phyloP scores from a whole-genome alignment of 805 yeast species.

The Spathaspora sp. region DNA sequence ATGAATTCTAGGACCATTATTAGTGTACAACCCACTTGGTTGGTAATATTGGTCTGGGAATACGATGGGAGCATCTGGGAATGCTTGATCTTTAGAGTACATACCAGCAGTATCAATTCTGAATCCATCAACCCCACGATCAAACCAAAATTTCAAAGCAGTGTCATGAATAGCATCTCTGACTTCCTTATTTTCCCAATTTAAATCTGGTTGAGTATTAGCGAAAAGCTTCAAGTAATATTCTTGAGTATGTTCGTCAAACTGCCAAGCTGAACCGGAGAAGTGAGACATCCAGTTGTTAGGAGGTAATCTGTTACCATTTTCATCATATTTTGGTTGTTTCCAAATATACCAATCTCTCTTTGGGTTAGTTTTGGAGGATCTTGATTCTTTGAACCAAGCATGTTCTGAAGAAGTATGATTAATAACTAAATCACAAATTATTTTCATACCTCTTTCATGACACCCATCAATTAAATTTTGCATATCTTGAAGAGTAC shows the following conservation, averaged over 20 bases:
- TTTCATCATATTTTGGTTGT: constrained; percentile 41
- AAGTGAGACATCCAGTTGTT: constrained; percentile 55
- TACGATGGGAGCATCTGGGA: constrained; percentile 47
- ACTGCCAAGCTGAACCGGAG: constrained; percentile 55
- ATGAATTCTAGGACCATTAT: constrained; percentile 54
- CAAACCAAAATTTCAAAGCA: constrained; percentile 52
- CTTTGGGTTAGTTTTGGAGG: constrained; percentile 49
- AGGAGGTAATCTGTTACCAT: constrained; percentile 51
- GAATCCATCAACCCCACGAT: constrained; percentile 56
- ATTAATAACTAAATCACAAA: constrained; percentile 56
- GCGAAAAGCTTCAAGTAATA: constrained; percentile 55
- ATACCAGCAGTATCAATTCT: constrained; percentile 54
- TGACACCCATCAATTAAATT: constrained; percentile 44
- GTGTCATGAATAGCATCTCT: constrained; percentile 40
- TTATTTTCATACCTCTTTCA: constrained; percentile 46
- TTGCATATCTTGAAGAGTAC: constrained; percentile 52
- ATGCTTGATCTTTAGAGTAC: constrained; percentile 45
- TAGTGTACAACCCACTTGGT: constrained; percentile 27
- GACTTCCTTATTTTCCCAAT: constrained; percentile 51
- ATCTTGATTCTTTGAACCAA: constrained; percentile 56
- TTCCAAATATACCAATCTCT: constrained; percentile 64
- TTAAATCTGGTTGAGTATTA: constrained; percentile 54
- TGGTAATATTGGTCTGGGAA: constrained; percentile 40
- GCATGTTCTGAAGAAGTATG: constrained; percentile 54
- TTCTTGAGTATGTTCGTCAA: constrained; percentile 51